Percentiles rank a stretch among this genome's conserved stretches.
Conservation (phyloP, 1,139 yeast species). For the Scheffersomyces titani region DNA sequence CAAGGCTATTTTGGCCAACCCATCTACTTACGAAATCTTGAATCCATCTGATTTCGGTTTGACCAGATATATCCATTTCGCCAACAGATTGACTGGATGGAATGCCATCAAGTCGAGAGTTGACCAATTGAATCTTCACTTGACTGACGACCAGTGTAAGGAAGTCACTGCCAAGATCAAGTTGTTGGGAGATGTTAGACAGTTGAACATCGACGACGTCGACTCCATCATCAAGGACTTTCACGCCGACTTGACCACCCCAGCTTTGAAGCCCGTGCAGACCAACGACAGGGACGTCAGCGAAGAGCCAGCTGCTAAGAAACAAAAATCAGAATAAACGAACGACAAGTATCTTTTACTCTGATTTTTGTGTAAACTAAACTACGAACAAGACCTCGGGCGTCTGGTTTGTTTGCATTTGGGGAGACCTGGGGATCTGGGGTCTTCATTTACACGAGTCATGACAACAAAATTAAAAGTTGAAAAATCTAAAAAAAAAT, state of each 20-base stretch:
- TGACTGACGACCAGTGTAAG: constrained; percentile 59
- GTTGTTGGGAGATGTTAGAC: constrained; percentile 57
- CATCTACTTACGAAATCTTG: constrained; percentile 59
- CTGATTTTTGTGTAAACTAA: constrained; percentile 1
- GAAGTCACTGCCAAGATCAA: constrained; percentile 56
- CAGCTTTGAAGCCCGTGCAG: constrained; percentile 22
- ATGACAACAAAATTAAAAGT: background rate
- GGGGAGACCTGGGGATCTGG: background rate
- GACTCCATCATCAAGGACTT: constrained; percentile 50
- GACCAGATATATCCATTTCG: constrained; percentile 59
- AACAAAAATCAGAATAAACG: constrained; percentile 33
- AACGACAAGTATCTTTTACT: constrained; percentile 1
- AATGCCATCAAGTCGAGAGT: constrained; percentile 51
- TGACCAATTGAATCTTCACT: constrained; percentile 48
- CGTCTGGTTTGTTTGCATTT: background rate
- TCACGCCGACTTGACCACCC: constrained; percentile 35
- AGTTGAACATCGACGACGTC: constrained; percentile 49
- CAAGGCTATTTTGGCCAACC: constrained; percentile 60
- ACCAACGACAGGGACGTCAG: constrained; percentile 20
- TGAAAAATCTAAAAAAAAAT: background rate
- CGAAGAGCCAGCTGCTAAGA: constrained; percentile 38
- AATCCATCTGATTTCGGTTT: constrained; percentile 60
- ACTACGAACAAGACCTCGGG: background rate
- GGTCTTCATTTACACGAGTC: background rate
- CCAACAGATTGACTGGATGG: constrained; percentile 61